Percentiles rank a stretch among this genome's conserved stretches.
Conservation (phyloP, 2,329 filamentous ascomycete species). For the Cladosporium sp. region DNA sequence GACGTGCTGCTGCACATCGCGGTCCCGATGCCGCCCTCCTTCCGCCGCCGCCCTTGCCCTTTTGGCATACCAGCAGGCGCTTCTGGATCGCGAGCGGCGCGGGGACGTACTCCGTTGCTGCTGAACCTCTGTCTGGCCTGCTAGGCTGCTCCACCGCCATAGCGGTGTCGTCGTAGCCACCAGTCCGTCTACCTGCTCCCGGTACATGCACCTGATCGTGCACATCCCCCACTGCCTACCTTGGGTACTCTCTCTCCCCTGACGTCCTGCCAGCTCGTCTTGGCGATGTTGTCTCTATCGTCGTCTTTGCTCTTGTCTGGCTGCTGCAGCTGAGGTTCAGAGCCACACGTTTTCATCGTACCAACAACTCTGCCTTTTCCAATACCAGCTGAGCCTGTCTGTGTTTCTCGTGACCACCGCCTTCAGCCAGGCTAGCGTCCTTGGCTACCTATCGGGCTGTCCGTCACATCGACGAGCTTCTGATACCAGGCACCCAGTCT, state of each 20-base stretch:
- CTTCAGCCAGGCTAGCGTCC: slow-evolving; percentile 5
- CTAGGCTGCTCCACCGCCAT: slow-evolving; percentile 16
- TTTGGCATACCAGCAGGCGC: slow-evolving; percentile 16
- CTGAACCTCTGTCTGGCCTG: neutral
- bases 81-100: slow-evolving; percentile 8
- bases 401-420: slow-evolving; percentile 5
- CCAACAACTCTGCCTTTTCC: slow-evolving; percentile 5
- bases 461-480: slow-evolving; percentile 9
- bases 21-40: neutral
- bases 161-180: neutral
- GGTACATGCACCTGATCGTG: slow-evolving; percentile 10
- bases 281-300: slow-evolving; percentile 8
- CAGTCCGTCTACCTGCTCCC: neutral
- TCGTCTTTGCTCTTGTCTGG: neutral
- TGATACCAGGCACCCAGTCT: slow-evolving; percentile 8
- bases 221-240: slow-evolving; percentile 8
- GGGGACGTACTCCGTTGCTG: slow-evolving; percentile 3
- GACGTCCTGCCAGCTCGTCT: neutral
- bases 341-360: neutral
- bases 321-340: slow-evolving; percentile 13
- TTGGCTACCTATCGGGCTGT: slow-evolving; percentile 3
- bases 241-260: neutral
- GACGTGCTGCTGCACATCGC: slow-evolving; percentile 5
- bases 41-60: slow-evolving; percentile 6
- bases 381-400: slow-evolving; percentile 9